A percentile compares a stretch with the other conserved stretches of the same genome.
Evolutionary conservation across 176 grass and related monocot species (phyloP).

Genomic region (Oryza coarctata): DNA sequence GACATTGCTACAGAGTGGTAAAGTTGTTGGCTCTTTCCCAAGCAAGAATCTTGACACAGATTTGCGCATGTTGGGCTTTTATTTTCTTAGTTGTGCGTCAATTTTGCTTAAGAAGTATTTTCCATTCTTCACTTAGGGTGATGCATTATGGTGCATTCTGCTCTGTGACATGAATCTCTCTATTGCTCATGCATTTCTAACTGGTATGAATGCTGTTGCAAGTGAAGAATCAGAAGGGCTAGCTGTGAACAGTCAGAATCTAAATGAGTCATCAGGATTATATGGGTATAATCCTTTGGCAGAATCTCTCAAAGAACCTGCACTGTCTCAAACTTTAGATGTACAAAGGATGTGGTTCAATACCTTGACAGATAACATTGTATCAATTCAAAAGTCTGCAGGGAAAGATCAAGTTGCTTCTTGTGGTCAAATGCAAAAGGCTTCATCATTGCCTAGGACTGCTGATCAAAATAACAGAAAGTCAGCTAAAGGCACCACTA

Average conservation of each 20-base stretch:
- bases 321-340: constrained; percentile 11
- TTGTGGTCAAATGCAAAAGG: constrained; percentile 26
- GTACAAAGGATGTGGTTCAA: constrained; percentile 25
- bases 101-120: constrained; percentile 28
- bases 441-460: constrained; percentile 6
- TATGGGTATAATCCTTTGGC: neutral
- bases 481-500: constrained; percentile 2
- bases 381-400: constrained; percentile 23
- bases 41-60: constrained; percentile 35
- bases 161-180: constrained; percentile 43
- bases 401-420: constrained; percentile 6
- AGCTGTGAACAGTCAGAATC: constrained; percentile 4
- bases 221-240: constrained; percentile 24
- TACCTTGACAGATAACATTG: constrained; percentile 34
- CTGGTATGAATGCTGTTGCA: constrained; percentile 10
- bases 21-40: constrained; percentile 1
- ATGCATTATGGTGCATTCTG: constrained; percentile 45
- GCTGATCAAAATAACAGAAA: constrained; percentile 19
- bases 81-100: constrained; percentile 31
- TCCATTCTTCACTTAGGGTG: constrained; percentile 43
- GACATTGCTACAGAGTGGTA: constrained; percentile 24
- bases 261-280: constrained; percentile 30
- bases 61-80: constrained; percentile 40
- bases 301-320: constrained; percentile 7
- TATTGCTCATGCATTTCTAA: constrained; percentile 19